Percentiles rank a stretch among this genome's conserved stretches.
Conservation (phyloP, 2,329 filamentous ascomycete species). For the Zymoseptoria ardabiliae region DNA sequence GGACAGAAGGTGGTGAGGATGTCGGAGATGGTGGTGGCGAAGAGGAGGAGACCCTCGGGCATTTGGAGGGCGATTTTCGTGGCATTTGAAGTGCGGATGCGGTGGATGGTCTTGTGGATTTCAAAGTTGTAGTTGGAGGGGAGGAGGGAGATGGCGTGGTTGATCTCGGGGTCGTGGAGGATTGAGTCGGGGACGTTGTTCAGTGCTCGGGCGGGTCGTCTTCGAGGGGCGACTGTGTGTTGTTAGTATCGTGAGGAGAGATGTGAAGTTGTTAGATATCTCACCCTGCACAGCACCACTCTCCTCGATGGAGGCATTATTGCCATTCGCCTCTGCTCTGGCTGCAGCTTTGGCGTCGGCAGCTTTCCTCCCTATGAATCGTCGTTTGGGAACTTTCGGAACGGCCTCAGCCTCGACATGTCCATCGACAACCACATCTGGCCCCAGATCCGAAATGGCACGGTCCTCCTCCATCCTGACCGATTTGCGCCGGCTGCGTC, state of each 20-base stretch:
- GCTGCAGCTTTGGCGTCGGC: slow-evolving; percentile 56
- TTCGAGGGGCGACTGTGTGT: slow-evolving; percentile 58
- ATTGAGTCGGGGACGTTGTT: slow-evolving; percentile 89
- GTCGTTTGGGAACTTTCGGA: slow-evolving; percentile 72
- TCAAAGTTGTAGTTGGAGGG: slow-evolving; percentile 98
- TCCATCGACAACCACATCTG: slow-evolving; percentile 53
- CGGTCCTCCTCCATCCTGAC: slow-evolving; percentile 69
- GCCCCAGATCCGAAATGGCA: slow-evolving; percentile 60
- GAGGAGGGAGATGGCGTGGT: slow-evolving; percentile 76
- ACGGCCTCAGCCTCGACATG: slow-evolving; percentile 46
- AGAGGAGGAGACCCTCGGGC: slow-evolving; percentile 88
- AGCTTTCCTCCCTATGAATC: slow-evolving; percentile 79
- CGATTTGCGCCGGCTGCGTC: neutral
- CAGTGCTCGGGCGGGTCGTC: slow-evolving; percentile 68
- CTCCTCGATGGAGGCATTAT: slow-evolving; percentile 47
- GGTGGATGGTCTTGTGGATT: slow-evolving; percentile 95
- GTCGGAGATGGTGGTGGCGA: slow-evolving; percentile 95
- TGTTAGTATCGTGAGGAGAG: neutral
- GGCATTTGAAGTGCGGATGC: slow-evolving; percentile 71
- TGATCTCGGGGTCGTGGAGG: slow-evolving; percentile 74
- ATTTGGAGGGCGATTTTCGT: slow-evolving; percentile 91
- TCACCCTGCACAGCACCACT: slow-evolving; percentile 63
- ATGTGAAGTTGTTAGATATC: neutral
- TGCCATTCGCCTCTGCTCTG: slow-evolving; percentile 23
- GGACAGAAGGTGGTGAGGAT: slow-evolving; percentile 93